Evolutionary conservation across 768 basidiomycete species (phyloP).

Genomic region (Tulasnella sp.): DNA sequence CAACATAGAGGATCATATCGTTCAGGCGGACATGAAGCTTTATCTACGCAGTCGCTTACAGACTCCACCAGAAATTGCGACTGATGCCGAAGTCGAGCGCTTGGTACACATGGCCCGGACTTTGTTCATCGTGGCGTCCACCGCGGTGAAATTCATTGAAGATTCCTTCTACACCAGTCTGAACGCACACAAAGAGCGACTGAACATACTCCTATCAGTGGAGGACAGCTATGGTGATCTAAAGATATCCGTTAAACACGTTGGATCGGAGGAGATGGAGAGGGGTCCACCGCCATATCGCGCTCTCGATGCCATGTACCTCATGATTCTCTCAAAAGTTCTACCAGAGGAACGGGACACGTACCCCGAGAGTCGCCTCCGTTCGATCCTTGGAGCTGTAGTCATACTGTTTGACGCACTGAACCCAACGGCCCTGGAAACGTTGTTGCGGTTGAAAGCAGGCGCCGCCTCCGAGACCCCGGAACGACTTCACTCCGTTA

Average conservation of each 20-base stretch:
- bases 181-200: neutral
- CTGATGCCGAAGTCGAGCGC: neutral
- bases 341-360: too few relatives aligned
- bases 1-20: constrained; percentile 11
- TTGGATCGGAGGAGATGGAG: too few relatives aligned
- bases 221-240: neutral
- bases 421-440: neutral
- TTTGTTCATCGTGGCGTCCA: constrained; percentile 10
- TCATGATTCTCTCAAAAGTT: too few relatives aligned
- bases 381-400: neutral
- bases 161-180: neutral
- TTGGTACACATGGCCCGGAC: neutral
- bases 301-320: too few relatives aligned
- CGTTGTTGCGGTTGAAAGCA: neutral
- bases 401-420: constrained; percentile 3
- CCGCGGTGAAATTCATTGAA: neutral
- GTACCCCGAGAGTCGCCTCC: neutral
- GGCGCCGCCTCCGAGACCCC: neutral
- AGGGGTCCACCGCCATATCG: too few relatives aligned
- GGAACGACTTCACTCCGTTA: constrained; percentile 2
- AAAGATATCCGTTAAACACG: too few relatives aligned
- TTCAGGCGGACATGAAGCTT: constrained; percentile 9
- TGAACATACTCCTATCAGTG: neutral
- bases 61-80: neutral
- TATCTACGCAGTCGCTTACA: constrained; percentile 5